Base-by-base conservation (phyloP, 805 yeast species). In the Nakazawaea wyomingensis region DNA sequence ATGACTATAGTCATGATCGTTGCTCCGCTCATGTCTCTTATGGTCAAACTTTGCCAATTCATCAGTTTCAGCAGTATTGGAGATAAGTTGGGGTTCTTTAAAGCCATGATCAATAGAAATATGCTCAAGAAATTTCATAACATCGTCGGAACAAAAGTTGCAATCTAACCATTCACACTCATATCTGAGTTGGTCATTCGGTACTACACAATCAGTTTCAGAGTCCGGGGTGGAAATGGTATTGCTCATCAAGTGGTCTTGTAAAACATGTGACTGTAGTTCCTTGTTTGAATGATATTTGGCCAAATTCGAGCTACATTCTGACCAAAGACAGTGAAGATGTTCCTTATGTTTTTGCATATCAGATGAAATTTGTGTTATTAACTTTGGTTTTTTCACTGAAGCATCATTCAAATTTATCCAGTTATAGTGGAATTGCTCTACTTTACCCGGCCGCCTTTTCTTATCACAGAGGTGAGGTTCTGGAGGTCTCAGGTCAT, bases 131-230 rank as follows among this genome's bases (percentile, higher is more conserved):
- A 89, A 62, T 5, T 71, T 57, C 24, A 77, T 66, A 37, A 82
- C 55, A 51, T 78, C 79, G 14, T 62, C 56, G 22, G 83, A 70
- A 17, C 66, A 65, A 55, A 71, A 85, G 34, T 72, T 64, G 69
- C 96, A 89, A 42, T 79, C 71, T 44, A 68, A 62, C 96, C 96
- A 88, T 54, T 80, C 87, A 64, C 96, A 89, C 38, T 71, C 24
- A 30, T n/a, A 39, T 14, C 29, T 32, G 20, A 17, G 14, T 13
- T n/a, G 16, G 9, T 10, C 5, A 8, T 11, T 5, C 7, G 16
- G 21, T 16, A 20, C 19, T 10, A 10, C 38, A 5, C 10, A 19
- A 4, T 26, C 27, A 4, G 8, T n/a, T n/a, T 37, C 27, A 19
- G 18, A 19, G 11, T 27, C 26, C 3, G 32, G 40, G 3, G 24